Percentiles rank a stretch among this genome's conserved stretches.
Conservation (phyloP, 1,139 yeast species). For the Nakaseomyces nivariensis region DNA sequence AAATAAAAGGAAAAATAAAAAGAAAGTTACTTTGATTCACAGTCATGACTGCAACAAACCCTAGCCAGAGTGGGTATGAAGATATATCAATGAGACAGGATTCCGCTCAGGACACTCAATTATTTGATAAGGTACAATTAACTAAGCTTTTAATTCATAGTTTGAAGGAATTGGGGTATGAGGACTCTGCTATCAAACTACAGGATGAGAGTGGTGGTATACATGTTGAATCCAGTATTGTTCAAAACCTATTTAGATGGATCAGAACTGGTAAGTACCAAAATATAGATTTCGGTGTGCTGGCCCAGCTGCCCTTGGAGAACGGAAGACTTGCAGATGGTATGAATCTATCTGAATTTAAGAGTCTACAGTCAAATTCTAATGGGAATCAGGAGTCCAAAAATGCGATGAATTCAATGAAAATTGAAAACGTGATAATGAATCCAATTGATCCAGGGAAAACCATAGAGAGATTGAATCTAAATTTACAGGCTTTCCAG, state of each 20-base stretch:
- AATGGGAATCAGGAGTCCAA: slow-evolving; percentile 6
- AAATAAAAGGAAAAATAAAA: too few species aligned
- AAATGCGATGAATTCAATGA: slow-evolving; percentile 14
- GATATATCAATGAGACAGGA: neutral
- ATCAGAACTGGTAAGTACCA: slow-evolving; percentile 3
- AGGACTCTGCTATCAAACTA: slow-evolving; percentile 32
- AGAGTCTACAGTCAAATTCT: neutral
- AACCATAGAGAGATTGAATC: slow-evolving; percentile 6
- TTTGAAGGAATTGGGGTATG: slow-evolving; percentile 40
- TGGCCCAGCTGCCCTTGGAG: slow-evolving; percentile 19
- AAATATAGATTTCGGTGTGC: slow-evolving; percentile 8
- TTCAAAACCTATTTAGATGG: slow-evolving; percentile 32
- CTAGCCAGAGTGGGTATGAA: neutral
- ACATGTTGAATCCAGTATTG: slow-evolving; percentile 35
- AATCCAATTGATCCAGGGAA: slow-evolving; percentile 1
- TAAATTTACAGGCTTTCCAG: neutral
- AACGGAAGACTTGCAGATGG: slow-evolving; percentile 3
- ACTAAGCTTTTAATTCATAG: slow-evolving; percentile 42
- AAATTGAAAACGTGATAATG: slow-evolving; percentile 8
- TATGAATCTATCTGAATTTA: slow-evolving; percentile 5
- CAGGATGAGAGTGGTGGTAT: slow-evolving; percentile 34
- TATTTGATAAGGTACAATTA: slow-evolving; percentile 33
- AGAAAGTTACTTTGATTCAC: neutral
- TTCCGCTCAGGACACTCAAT: slow-evolving; percentile 1
- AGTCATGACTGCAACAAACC: slow-evolving; percentile 1